Conservation (phyloP, 2,329 filamentous ascomycete genomes). For the Penicillium sp. region DNA sequence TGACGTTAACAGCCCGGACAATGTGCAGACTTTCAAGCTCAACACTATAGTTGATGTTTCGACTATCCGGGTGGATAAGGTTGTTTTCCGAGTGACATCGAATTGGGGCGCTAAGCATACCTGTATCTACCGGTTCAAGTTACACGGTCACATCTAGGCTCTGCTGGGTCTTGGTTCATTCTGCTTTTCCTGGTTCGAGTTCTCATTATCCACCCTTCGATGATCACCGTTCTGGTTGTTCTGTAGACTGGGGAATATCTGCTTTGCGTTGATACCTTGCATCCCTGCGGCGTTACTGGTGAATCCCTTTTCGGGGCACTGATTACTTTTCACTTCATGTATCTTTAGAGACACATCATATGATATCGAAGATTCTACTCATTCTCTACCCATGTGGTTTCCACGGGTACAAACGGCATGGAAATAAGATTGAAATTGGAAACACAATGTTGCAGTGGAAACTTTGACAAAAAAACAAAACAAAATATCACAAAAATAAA, state of each 20-base stretch:
- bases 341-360: constrained; percentile 4
- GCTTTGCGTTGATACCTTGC: constrained; percentile 24
- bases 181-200: not conserved
- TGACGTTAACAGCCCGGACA: constrained; percentile 33
- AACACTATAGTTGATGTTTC: constrained; percentile 41
- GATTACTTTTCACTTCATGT: not conserved
- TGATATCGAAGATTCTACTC: not conserved
- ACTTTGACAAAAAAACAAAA: too few relatives aligned
- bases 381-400: too few relatives aligned
- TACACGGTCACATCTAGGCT: constrained; percentile 41
- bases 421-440: too few relatives aligned
- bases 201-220: not conserved
- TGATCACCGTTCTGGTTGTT: not conserved
- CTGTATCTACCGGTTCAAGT: constrained; percentile 49
- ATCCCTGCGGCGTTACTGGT: constrained; percentile 19
- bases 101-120: constrained; percentile 48
- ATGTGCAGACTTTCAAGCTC: constrained; percentile 43
- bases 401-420: too few relatives aligned
- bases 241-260: constrained; percentile 5
- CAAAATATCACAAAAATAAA: too few relatives aligned
- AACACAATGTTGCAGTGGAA: too few relatives aligned
- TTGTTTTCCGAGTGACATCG: constrained; percentile 44
- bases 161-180: not conserved
- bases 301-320: not conserved
- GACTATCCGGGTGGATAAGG: constrained; percentile 37